These are phyloP conservation scores for Diplodia seriata DNA, from an alignment of 2,329 filamentous ascomycete species.

Conservation along the genomic window DNA sequence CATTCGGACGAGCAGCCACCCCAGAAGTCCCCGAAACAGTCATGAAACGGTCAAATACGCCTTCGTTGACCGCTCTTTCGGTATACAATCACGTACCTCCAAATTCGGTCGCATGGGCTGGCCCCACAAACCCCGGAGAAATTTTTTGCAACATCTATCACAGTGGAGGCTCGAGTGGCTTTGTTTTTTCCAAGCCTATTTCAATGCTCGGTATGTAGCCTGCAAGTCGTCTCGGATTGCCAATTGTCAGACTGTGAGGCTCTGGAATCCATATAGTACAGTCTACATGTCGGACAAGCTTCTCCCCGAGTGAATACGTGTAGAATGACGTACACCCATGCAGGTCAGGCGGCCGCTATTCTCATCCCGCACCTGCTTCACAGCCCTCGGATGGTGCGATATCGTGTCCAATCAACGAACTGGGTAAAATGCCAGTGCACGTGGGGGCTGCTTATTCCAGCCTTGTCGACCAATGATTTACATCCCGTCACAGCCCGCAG, in stretches of 20 bases:
- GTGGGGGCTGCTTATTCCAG: neutral
- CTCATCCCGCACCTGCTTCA: neutral
- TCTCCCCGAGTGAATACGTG: neutral
- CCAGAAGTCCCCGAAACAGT: neutral
- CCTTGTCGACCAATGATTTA: neutral
- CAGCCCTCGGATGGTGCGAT: neutral
- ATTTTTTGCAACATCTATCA: too few species aligned
- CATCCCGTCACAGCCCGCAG: neutral
- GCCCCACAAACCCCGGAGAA: too few species aligned
- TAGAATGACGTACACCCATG: neutral
- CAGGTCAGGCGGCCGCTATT: neutral
- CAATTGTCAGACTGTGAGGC: neutral
- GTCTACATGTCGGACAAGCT: neutral
- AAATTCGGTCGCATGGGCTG: neutral
- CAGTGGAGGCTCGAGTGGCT: neutral
- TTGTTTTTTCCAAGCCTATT: neutral
- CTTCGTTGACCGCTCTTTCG: neutral
- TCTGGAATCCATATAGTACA: neutral
- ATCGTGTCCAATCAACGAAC: neutral
- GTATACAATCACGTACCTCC: neutral
- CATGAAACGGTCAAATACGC: neutral
- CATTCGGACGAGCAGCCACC: neutral
- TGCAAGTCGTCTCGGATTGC: neutral
- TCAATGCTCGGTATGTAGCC: neutral
- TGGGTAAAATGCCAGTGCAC: neutral